Base-by-base conservation (phyloP, 169 alveolate species). In the Plasmodium gonderi region DNA sequence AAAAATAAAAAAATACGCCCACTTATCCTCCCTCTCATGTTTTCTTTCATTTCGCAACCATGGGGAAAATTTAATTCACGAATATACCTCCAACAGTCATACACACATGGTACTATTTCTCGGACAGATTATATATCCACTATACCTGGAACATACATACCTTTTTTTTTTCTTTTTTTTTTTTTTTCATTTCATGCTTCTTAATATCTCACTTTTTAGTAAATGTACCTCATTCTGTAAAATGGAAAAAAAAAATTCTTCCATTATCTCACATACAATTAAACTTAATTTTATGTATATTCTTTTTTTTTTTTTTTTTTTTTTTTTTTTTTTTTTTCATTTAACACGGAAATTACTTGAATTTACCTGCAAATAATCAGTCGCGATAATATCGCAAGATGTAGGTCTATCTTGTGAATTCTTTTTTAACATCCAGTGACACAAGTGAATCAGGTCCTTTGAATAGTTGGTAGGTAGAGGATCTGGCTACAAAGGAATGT, bases 351-450 rank as follows among this genome's bases (percentile, higher is more conserved):
- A 40, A 6, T n/a, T 11, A 38, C 38, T 29, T 42, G 29, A 9
- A 23, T 23, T 26, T 44, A 76, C 95, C 72, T 91, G 95, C 23
- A 91, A 26, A 75, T 81, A 81, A 36, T 67, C 87, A 23, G 92
- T 64, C 23, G 91, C 80, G 49, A 91, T 81, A 42, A 91, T 26
- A 76, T 91, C 95, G 17, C 76, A 69, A 26, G 72, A 72, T 1
- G 92, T 82, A 2, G 95, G 95, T 33, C 95, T 79, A 17, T 81
- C 80, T 11, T 91, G 54, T 12, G 75, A 82, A 49, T 80, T 31
- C 36, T 91, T 91, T 74, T 74, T 68, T 47, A 91, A 26, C 95
- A 91, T 91, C 92, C 92, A 81, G 2, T 79, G 44, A 26, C 95
- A 91, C 49, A 91, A 80, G 79, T 79, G 44, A 36, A 42, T 74